Evolutionary conservation across 1,284 basidiomycete genomes (phyloP).

Genomic region (Retiboletus flavoniger): DNA sequence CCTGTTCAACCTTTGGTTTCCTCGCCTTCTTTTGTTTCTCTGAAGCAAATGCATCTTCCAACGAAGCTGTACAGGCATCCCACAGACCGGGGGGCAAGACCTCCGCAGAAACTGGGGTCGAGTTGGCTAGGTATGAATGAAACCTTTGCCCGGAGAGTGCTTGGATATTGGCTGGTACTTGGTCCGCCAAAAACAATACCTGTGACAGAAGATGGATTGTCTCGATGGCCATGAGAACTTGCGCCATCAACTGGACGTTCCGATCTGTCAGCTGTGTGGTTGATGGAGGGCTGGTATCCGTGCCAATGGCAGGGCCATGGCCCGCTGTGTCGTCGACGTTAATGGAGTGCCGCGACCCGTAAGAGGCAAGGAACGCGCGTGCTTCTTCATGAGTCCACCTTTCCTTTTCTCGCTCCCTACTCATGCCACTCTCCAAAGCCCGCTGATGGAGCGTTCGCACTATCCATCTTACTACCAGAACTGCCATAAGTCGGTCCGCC

Average conservation of each 20-base stretch:
- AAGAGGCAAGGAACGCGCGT: constrained; percentile 55
- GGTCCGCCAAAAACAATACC: constrained; percentile 52
- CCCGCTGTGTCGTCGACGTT: constrained; percentile 13
- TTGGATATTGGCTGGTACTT: constrained; percentile 45
- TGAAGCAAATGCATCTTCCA: constrained; percentile 51
- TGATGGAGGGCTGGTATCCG: constrained; percentile 4
- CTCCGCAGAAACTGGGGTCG: constrained; percentile 21
- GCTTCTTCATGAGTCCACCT: constrained; percentile 71
- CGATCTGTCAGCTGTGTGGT: constrained; percentile 49
- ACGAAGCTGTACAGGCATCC: constrained; percentile 46
- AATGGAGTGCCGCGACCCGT: constrained; percentile 3
- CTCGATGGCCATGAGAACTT: constrained; percentile 60
- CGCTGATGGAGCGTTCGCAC: constrained; percentile 49
- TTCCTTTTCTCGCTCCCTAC: constrained; percentile 57
- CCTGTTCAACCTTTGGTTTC: constrained; percentile 30
- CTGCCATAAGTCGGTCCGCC: constrained; percentile 45
- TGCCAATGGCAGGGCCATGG: constrained; percentile 10
- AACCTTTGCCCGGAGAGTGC: constrained; percentile 58
- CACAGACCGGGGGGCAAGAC: constrained; percentile 39
- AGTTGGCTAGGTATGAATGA: constrained; percentile 48
- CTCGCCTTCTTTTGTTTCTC: constrained; percentile 46
- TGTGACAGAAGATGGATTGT: constrained; percentile 59
- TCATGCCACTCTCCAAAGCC: constrained; percentile 44
- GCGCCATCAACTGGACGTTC: constrained; percentile 70
- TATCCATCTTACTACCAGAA: constrained; percentile 62